Base-by-base conservation (phyloP, 2,329 filamentous ascomycete species). In the Pezizomycotina sp. region DNA sequence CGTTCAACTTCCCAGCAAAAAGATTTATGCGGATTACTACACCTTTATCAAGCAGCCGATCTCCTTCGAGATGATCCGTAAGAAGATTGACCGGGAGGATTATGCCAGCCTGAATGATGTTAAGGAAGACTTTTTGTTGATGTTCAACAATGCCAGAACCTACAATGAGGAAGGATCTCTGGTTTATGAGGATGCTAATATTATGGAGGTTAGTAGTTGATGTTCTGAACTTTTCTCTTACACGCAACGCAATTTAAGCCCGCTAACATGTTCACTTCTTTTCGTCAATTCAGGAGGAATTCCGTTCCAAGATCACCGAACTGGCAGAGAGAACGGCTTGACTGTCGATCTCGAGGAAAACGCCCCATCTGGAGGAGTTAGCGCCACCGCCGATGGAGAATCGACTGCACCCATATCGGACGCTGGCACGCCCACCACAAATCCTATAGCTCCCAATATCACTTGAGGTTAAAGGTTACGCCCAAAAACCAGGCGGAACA, bases 131-230 rank as follows among this genome's bases (percentile, higher is more conserved):
- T 74, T 98, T 45, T 71, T 74, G 32, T 61, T 86, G 46, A 69
- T 98, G 58, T 89, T 84, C 56, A 73, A 69, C 55, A 98, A 98
- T 58, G 92, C 86, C 48, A 72, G 82, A 56, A 89, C 79, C 2
- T 98, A 92, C 64, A 98, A 98, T 53, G 91, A 98, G 59, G 89
- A 95, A 54, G 79, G 77, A 39, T 93, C 84, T 58, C 64, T 91
- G 51, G 68, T 98, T 35, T 95, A 84, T 61, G 70, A 80, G 52
- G 89, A 98, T 63, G 86, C 86, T 31, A 84, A 84, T 57, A 66
- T 77, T 36, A 93, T 98, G 59, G 80, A 92, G 68, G 83, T 92
- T 63, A 63, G 74, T 61, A 26, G 38, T 28, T 26, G 2, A 47
- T 3, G 31, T 33, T 19, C 6, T 13, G 4, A 22, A 6, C 18